Base-by-base conservation (phyloP, 108 stramenopile genomes). In the Discostella pseudostelligera region DNA sequence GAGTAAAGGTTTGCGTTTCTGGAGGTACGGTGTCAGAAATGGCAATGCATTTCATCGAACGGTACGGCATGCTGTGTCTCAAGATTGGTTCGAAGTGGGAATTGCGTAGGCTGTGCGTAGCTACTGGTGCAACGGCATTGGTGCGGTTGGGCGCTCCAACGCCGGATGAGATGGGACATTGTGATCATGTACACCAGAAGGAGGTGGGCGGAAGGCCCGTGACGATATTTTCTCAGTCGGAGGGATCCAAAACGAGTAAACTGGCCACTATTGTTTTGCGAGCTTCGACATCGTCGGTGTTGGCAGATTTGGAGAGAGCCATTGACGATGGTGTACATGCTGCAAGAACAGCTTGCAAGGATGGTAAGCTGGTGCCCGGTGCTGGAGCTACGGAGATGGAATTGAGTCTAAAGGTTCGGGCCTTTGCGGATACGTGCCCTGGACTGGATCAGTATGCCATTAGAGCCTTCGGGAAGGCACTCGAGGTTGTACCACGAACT, bases 381-480 rank as follows among this genome's bases (percentile, higher is more conserved):
- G 99, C 89, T 19, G 97, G 97, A 24, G 96, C 96, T 55, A 75
- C 85, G 1, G 97, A 98, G 86, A 93, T 96, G 72, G 96, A 93
- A 62, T 84, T 98, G 68, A 82, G 92, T 51, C 80, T 85, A 16
- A 83, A 80, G 48, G 69, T 99, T 43, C 51, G 67, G 29, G 80
- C 82, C 56, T 87, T 87, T 72, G 97, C 95, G 8, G 92, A 97
- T 55, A 81, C 83, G 20, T 84, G 82, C 75, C 88, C 96, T 13
- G 99, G 99, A 14, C 84, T 99, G 70, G 97, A 99, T 67, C 99
- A 99, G 71, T 99, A 99, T 71, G 96, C 97, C 45, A 93, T 99
- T 69, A 79, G 88, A 16, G 94, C 97, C 55, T 99, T 98, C 81
- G 96, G 96, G 29, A 96, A 97, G 76, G 95, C 97, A 5, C 72